A percentile compares a stretch with the other conserved stretches of the same genome.
Conservation (phyloP, 2,329 filamentous ascomycete species). For the Botrytis fragariae region DNA sequence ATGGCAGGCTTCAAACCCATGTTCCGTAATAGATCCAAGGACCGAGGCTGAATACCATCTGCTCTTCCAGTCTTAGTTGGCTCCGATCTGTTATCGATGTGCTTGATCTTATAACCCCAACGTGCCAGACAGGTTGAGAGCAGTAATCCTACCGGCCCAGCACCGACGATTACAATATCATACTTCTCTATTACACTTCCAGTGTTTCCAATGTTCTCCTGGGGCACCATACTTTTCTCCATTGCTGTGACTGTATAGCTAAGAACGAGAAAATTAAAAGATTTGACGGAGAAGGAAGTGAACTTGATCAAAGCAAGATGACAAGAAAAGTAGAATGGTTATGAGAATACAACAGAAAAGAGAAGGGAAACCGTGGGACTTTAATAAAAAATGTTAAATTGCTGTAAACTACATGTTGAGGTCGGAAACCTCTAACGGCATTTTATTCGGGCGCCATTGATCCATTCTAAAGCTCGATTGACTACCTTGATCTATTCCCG, state of each 20-base stretch:
- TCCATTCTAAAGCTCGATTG: neutral
- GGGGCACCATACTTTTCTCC: constrained; percentile 29
- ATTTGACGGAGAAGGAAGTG: neutral
- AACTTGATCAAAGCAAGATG: neutral
- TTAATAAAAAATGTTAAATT: constrained; percentile 10
- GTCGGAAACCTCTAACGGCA: constrained; percentile 6
- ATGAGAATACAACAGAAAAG: neutral
- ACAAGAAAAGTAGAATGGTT: neutral
- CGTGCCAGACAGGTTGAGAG: constrained; percentile 83
- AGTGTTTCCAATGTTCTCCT: constrained; percentile 23
- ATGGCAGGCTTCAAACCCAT: constrained; percentile 86
- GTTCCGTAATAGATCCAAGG: constrained; percentile 80
- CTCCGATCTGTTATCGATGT: constrained; percentile 86
- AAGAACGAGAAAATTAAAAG: neutral
- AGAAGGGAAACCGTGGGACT: neutral
- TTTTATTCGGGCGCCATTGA: constrained; percentile 1
- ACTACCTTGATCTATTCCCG: constrained; percentile 12
- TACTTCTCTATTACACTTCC: constrained; percentile 41
- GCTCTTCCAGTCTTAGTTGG: constrained; percentile 84
- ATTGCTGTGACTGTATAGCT: constrained; percentile 17
- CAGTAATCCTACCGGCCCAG: constrained; percentile 84
- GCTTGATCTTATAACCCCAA: constrained; percentile 94
- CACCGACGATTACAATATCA: constrained; percentile 80
- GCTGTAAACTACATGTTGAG: neutral
- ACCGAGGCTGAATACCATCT: constrained; percentile 88